phyloP scores from a whole-genome alignment of 106 monocot species.

The Phalaenopsis aphrodite region DNA sequence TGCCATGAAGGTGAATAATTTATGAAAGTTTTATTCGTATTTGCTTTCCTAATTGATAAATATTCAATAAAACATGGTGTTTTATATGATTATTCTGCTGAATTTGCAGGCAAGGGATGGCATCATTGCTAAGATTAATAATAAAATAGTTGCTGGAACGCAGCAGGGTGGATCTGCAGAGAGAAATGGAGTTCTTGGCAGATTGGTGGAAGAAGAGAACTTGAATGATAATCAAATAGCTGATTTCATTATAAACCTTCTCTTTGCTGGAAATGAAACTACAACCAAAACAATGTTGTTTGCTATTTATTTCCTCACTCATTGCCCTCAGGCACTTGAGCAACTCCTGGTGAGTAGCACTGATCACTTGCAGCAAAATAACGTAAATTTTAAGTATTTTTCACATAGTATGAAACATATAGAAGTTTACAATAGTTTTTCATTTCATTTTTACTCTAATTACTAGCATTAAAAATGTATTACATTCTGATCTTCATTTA shows the following conservation, averaged over 20 bases:
- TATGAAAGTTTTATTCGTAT: too few relatives aligned
- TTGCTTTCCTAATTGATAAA: background rate
- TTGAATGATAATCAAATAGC: slow-evolving; percentile 20
- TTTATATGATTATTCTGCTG: background rate
- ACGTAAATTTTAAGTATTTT: too few relatives aligned
- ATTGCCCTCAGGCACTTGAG: slow-evolving; percentile 28
- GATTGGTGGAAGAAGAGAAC: slow-evolving; percentile 29
- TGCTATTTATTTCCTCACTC: slow-evolving; percentile 41
- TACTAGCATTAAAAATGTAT: too few relatives aligned
- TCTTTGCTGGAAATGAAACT: slow-evolving; percentile 43
- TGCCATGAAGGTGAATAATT: slow-evolving; percentile 32
- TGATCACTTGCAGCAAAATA: background rate
- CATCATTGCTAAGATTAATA: slow-evolving; percentile 34
- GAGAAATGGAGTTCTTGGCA: slow-evolving; percentile 24
- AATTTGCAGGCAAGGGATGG: slow-evolving; percentile 27
- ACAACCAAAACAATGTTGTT: slow-evolving; percentile 48
- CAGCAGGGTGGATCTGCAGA: slow-evolving; percentile 2
- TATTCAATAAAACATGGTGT: background rate
- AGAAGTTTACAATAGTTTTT: too few relatives aligned
- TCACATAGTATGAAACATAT: too few relatives aligned
- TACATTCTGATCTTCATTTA: too few relatives aligned
- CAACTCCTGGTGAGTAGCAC: slow-evolving; percentile 20
- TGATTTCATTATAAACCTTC: slow-evolving; percentile 39
- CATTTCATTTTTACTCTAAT: too few relatives aligned
- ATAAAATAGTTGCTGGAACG: slow-evolving; percentile 8